Conservation (phyloP, 2,329 filamentous ascomycete genomes). For the Aotearoamyces nothofagi region DNA sequence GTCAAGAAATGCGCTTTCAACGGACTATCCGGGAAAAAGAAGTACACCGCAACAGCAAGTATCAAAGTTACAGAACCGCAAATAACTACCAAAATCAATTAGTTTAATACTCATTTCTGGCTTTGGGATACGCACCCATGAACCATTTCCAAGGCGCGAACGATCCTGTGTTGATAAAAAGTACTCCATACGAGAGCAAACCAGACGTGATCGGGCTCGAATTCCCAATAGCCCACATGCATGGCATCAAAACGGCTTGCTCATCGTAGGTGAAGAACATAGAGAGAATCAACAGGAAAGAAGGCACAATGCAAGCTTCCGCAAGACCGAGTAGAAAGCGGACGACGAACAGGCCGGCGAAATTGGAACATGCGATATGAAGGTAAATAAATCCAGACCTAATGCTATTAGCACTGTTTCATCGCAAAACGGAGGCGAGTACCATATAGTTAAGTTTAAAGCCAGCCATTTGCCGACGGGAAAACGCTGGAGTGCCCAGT, state of each 20-base stretch:
- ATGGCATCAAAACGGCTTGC: slow-evolving; percentile 20
- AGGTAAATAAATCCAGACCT: slow-evolving; percentile 18
- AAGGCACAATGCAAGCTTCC: slow-evolving; percentile 35
- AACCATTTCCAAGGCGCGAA: slow-evolving; percentile 25
- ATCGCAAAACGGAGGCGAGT: no score
- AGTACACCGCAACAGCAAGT: no score
- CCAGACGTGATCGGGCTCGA: slow-evolving; percentile 19
- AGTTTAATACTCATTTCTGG: no score
- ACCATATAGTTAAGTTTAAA: no score
- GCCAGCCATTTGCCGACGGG: no score
- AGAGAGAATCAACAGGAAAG: slow-evolving; percentile 36
- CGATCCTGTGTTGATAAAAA: slow-evolving; percentile 20
- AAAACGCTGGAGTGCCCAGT: no score
- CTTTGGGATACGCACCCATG: no score
- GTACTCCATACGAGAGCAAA: slow-evolving; percentile 17
- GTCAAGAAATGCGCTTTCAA: no score
- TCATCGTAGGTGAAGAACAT: slow-evolving; percentile 24
- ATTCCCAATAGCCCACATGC: slow-evolving; percentile 26
- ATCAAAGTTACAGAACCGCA: no score
- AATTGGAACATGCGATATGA: slow-evolving; percentile 21
- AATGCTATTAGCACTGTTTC: no score
- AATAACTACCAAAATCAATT: no score
- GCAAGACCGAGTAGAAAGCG: slow-evolving; percentile 38
- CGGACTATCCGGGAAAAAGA: no score
- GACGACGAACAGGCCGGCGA: slow-evolving; percentile 24